Evolutionary conservation across 2,329 filamentous ascomycete species (phyloP), one percentile per base, ranked within the genome.

Genomic region (Eutypa lata): DNA sequence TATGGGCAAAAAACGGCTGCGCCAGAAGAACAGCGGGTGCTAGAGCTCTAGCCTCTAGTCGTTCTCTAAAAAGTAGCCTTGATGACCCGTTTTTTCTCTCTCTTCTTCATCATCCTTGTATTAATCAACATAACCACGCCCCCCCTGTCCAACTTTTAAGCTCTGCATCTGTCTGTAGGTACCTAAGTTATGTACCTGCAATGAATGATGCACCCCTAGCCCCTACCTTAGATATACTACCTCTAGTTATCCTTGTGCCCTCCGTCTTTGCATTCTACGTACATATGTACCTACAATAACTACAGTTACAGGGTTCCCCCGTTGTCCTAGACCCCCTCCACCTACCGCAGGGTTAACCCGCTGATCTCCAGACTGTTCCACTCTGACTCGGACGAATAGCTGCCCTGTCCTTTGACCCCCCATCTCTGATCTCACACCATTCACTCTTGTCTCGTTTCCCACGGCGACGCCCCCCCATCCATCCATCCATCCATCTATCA

Each of bases 231-330:
- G 14, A 13, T 24, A 19, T 19, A 43, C 35, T 38, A 7, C 35
- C 35, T 14, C 35, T 38, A 38, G 7, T 16, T 38, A 38, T 6
- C 35, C 35, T 38, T 38, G 35, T 38, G 35, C 35, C 35, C 31
- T 43, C 42, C 42, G 42, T 45, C 42, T 45, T 45, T 45, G 42
- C 42, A 45, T 24, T 24, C 13, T 43, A n/a, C n/a, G n/a, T n/a
- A n/a, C n/a, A n/a, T n/a, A n/a, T n/a, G n/a, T n/a, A n/a, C n/a
- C n/a, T n/a, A n/a, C n/a, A n/a, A n/a, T n/a, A n/a, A n/a, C 7
- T 45, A 24, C 22, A 14, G n/a, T 45, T 24, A 45, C 42, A 45
- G 16, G 42, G 21, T 14, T n/a, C 13, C 42, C 42, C 22, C 22
- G 26, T 31, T 31, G 26, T 24, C 19, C 19, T n/a, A 7, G 21